Evolutionary conservation across 306 rosid species (phyloP).

Genomic region (Betula pendula): DNA sequence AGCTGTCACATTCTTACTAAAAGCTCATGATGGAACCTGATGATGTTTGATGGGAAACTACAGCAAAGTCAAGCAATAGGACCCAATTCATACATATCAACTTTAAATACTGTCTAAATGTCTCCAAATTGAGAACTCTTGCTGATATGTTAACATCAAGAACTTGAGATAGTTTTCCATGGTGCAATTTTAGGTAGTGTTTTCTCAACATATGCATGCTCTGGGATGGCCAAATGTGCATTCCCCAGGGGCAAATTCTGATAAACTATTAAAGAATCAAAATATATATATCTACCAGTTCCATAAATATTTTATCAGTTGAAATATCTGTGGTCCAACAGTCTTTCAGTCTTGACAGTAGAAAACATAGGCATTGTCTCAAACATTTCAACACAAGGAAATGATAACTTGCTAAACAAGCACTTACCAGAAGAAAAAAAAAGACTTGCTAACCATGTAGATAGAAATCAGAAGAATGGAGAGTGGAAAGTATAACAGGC

Average conservation of each 20-base stretch:
- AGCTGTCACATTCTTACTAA: constrained; percentile 2
- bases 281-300: neutral
- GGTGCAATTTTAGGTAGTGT: constrained; percentile 9
- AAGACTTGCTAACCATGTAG: neutral
- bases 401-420: neutral
- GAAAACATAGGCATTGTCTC: constrained; percentile 1
- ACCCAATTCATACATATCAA: neutral
- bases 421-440: neutral
- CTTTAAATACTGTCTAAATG: neutral
- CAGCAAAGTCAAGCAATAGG: constrained; percentile 21
- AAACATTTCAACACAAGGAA: neutral
- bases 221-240: neutral
- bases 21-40: constrained; percentile 16
- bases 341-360: neutral
- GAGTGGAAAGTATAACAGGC: neutral
- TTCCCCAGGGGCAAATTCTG: neutral
- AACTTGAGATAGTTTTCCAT: constrained; percentile 8
- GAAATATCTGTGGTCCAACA: neutral
- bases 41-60: constrained; percentile 9
- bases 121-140: constrained; percentile 22
- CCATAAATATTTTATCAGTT: neutral
- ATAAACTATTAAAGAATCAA: neutral
- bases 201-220: neutral
- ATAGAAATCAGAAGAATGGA: neutral
- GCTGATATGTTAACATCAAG: constrained; percentile 6